Evolutionary conservation across 805 yeast genomes (phyloP), one percentile per base, ranked within the genome.

Genomic region (Alloascoidea africana): DNA sequence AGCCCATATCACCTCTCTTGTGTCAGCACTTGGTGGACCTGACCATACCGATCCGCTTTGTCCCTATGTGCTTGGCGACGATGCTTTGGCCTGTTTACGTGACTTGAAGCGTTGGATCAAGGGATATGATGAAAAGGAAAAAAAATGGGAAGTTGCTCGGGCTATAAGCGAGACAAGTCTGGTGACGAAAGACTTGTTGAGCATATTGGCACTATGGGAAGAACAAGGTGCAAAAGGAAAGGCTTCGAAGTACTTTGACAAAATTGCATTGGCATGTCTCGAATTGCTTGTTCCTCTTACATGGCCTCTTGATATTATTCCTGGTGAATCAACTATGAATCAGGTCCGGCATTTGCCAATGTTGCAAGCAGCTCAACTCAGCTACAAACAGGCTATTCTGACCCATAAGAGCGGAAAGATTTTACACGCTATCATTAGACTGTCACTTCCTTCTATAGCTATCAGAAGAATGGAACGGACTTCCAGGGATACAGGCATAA

Each of bases 91-190:
- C 0, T 85, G 96, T 56, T 58, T 91, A 19, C 78, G 81, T 46
- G 98, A 91, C 56, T 56, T 91, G 43, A 85, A 84, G 52, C 66
- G 81, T 46, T 89, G 97, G 96, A 68, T 91, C 38, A 75, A 73
- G 45, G 65, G 79, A 1, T 87, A 83, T 35, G 97, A 89, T 54
- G 91, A 83, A 40, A 66, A 66, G 33, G 66, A 72, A 38, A 65
- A 71, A 38, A 63, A 76, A 13, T 77, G 75, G 65, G 85, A 79
- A 42, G 96, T 89, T 3, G 94, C 95, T 0, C 65, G 82, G 37
- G 94, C 95, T 1, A 78, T 93, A 44, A 81, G 85, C 3, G 89
- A 82, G 38, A 73, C 81, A 11, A 79, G 80, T 1, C 62, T 91
- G 6, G 77, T 89, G 4, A 52, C 63, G 1, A 74, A 73, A 46